Evolutionary conservation across 1,139 yeast genomes (phyloP).

Genomic region (Suhomyces choctaworum): DNA sequence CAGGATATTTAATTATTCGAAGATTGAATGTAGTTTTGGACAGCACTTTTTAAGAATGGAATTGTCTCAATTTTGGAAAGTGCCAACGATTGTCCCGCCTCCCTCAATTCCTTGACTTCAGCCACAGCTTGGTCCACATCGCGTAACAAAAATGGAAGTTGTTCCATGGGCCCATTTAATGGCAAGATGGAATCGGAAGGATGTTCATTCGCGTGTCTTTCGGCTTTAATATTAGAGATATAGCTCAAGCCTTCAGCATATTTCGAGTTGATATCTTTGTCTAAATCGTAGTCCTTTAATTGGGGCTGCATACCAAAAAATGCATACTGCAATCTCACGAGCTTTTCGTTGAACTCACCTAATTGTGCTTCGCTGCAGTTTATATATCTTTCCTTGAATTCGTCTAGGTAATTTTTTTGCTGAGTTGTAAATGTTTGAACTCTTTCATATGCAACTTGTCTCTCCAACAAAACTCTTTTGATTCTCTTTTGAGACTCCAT

Average conservation of each 20-base stretch:
- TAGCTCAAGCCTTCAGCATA: constrained; percentile 68
- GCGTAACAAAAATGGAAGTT: constrained; percentile 44
- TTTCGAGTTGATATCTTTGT: constrained; percentile 52
- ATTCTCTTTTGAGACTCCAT: constrained; percentile 55
- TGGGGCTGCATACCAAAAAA: constrained; percentile 71
- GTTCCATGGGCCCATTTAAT: constrained; percentile 43
- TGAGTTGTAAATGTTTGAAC: constrained; percentile 53
- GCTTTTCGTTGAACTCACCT: constrained; percentile 61
- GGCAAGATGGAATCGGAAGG: constrained; percentile 29
- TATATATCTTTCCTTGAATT: constrained; percentile 60
- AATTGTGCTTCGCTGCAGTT: constrained; percentile 58
- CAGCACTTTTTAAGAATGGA: constrained; percentile 41
- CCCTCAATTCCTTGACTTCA: constrained; percentile 49
- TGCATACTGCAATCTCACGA: constrained; percentile 78
- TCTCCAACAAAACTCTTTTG: constrained; percentile 83
- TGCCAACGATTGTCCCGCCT: constrained; percentile 26
- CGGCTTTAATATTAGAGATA: constrained; percentile 66
- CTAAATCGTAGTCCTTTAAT: constrained; percentile 40
- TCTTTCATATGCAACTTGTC: constrained; percentile 70
- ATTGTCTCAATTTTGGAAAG: constrained; percentile 46
- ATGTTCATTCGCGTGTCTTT: constrained; percentile 26
- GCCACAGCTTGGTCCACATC: constrained; percentile 55
- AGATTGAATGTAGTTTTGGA: constrained; percentile 22
- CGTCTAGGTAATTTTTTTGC: constrained; percentile 50
- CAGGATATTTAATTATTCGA: too few relatives aligned